Conservation (phyloP, 305 asterid species). For the Lippia alba region DNA sequence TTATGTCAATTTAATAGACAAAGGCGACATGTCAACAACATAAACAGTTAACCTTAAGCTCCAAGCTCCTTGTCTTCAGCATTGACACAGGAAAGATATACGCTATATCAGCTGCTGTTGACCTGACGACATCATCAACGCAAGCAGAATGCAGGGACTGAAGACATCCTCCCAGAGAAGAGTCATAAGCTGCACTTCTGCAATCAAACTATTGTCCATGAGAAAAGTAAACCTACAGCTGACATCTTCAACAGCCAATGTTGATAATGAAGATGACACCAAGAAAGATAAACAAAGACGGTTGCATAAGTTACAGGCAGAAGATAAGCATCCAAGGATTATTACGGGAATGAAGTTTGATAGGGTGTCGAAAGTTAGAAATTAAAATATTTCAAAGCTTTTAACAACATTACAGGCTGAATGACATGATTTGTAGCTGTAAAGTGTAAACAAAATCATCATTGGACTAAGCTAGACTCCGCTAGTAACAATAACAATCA, state of each 20-base stretch:
- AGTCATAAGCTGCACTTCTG: slow-evolving; percentile 81
- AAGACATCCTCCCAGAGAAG: slow-evolving; percentile 84
- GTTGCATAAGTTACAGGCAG: slow-evolving; percentile 19
- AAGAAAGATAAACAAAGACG: slow-evolving; percentile 23
- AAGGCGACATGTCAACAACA: slow-evolving; percentile 28
- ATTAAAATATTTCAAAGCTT: slow-evolving; percentile 13
- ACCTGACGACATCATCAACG: slow-evolving; percentile 76
- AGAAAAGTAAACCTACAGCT: slow-evolving; percentile 30
- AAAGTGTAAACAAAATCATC: slow-evolving; percentile 1
- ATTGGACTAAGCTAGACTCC: slow-evolving; percentile 18
- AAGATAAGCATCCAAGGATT: slow-evolving; percentile 22
- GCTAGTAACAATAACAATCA: slow-evolving; percentile 19
- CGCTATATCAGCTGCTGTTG: slow-evolving; percentile 73
- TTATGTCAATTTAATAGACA: slow-evolving; percentile 19
- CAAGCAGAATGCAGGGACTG: slow-evolving; percentile 73
- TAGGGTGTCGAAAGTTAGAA: not conserved
- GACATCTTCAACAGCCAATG: slow-evolving; percentile 27
- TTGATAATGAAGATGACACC: slow-evolving; percentile 27
- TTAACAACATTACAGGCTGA: not conserved
- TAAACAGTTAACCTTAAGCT: slow-evolving; percentile 69
- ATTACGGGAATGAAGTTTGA: slow-evolving; percentile 6
- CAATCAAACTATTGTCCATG: slow-evolving; percentile 38
- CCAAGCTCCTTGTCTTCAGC: slow-evolving; percentile 75
- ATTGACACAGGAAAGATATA: slow-evolving; percentile 65
- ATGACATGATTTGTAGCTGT: not conserved